These are phyloP conservation scores for Zymoseptoria ardabiliae DNA, from an alignment of 2,329 filamentous ascomycete species.

Conservation along the genomic window DNA sequence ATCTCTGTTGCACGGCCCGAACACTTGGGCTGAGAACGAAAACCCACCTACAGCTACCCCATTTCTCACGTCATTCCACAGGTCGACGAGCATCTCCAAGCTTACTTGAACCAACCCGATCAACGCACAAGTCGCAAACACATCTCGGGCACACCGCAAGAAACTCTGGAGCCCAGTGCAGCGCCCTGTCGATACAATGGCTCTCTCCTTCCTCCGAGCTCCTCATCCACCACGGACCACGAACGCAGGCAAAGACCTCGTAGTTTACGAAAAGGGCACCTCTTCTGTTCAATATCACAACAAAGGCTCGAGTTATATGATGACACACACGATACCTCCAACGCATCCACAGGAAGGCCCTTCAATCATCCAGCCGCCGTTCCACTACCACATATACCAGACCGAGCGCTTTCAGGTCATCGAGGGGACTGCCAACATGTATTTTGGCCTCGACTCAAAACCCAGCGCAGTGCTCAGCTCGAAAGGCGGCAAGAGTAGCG, in stretches of 20 bases:
- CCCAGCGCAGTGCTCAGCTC: constrained; percentile 8
- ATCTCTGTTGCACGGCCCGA: not conserved
- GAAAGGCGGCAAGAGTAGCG: constrained; percentile 1
- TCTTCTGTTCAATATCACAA: constrained; percentile 17
- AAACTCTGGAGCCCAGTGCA: not conserved
- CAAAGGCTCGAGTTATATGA: constrained; percentile 16
- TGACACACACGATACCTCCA: constrained; percentile 18
- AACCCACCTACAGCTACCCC: not conserved
- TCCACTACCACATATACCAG: constrained; percentile 21
- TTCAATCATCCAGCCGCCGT: constrained; percentile 18
- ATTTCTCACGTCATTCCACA: not conserved
- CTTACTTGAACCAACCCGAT: not conserved
- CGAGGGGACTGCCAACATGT: constrained; percentile 14
- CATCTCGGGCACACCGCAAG: not conserved
- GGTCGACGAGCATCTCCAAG: not conserved
- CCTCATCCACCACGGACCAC: constrained; percentile 14
- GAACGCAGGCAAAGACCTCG: constrained; percentile 12
- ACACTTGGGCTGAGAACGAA: not conserved
- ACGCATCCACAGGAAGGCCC: constrained; percentile 11
- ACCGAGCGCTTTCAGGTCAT: constrained; percentile 17
- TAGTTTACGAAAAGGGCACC: constrained; percentile 17
- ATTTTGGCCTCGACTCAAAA: constrained; percentile 13
- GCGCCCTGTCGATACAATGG: not conserved
- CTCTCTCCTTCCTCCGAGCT: constrained; percentile 15
- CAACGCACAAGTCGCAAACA: not conserved